These are phyloP conservation scores for Gnetum montanum DNA, from an alignment of 75 land plant genomes.

Conservation along the genomic window DNA sequence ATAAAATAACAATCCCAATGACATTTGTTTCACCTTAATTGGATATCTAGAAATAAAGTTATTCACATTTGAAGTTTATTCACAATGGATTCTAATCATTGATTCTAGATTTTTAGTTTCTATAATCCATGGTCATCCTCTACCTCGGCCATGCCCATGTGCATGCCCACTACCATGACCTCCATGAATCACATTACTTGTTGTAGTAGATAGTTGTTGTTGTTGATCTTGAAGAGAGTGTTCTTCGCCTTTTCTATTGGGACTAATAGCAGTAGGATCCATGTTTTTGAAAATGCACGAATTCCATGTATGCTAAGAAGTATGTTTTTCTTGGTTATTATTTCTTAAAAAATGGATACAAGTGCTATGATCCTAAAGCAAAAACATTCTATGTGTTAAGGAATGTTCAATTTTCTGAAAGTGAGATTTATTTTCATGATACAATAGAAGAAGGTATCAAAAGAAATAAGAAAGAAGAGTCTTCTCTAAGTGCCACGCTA, in stretches of 20 bases:
- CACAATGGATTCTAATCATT: neutral
- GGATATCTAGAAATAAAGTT: too few species aligned
- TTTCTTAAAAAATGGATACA: neutral
- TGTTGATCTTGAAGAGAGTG: too few species aligned
- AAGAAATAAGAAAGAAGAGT: neutral
- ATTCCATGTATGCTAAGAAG: neutral
- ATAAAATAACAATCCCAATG: too few species aligned
- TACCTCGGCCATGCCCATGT: too few species aligned
- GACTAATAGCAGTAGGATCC: too few species aligned
- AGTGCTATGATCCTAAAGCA: too few species aligned
- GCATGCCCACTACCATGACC: neutral
- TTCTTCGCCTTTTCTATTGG: too few species aligned
- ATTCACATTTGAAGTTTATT: neutral
- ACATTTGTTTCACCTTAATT: too few species aligned
- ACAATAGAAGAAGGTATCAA: neutral
- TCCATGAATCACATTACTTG: too few species aligned
- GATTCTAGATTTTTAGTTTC: neutral
- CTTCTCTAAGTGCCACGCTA: too few species aligned
- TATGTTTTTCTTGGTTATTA: neutral
- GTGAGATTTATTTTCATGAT: neutral
- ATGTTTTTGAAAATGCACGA: too few species aligned
- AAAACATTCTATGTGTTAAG: neutral
- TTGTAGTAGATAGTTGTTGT: neutral
- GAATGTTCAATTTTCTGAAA: neutral
- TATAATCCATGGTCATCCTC: too few species aligned